Base-by-base conservation (phyloP, 371 early-diverging fungal species). In the Apophysomyces sp. region DNA sequence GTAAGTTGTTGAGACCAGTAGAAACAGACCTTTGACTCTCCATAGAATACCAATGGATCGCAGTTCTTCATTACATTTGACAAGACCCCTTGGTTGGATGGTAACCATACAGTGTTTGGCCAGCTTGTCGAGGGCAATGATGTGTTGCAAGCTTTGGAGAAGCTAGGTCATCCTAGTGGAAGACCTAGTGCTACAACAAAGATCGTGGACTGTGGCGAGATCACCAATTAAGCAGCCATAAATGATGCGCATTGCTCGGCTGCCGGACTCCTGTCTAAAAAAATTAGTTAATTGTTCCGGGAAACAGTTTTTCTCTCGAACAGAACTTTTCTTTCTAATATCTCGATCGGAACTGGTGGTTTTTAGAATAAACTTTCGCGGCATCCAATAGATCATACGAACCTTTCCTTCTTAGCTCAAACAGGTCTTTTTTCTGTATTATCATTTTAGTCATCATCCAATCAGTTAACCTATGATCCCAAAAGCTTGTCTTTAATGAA, bases 1-100 rank as follows among this genome's bases (percentile, higher is more conserved):
- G 81, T 76, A 81, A 67, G 80, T 73, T 15, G 34, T 34, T 13
- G 34, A 34, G 8, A 34, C 4, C 13, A 34, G 3, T 13, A 1
- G 13, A 34, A 11, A 1, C 13, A 34, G 1, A 4, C 34, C 29
- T 55, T 4, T 18, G n/a, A 21, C 12, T 55, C 27, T 66, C 21
- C 4, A 16, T 67, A 82, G 82, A 86, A 88, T 77, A 89, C 98
- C 81, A 99, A 99, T 77, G 98, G 99, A 49, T 93, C 93, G 57
- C 99, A 99, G 83, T 98, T 98, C 90, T 98, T 97, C 79, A 93
- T 95, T 68, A 89, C 91, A 61, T 89, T 40, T 32, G 73, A 59
- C 26, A 62, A 69, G 58, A 81, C 87, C n/a, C 82, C 89, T 31
- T 94, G 95, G 95, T 86, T 98, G 63, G 92, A 98, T 72, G 93